Conservation (phyloP, 78 protist genomes). For the Polysphondylium violaceum region DNA sequence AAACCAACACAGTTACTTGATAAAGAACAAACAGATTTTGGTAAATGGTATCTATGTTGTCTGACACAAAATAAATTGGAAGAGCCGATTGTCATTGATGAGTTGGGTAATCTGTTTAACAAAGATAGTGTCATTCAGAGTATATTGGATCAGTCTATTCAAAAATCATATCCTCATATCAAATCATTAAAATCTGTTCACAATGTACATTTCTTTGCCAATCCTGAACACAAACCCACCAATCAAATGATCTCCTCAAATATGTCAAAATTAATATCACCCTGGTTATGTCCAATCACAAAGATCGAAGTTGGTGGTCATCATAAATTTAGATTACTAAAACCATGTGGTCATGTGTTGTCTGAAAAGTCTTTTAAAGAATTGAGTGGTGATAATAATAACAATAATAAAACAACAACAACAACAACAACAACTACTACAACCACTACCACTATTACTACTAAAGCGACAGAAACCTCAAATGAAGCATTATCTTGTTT, state of each 20-base stretch:
- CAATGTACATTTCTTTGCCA: slow-evolving; percentile 22
- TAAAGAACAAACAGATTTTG: slow-evolving; percentile 27
- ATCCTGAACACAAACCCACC: slow-evolving; percentile 12
- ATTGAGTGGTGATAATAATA: not conserved
- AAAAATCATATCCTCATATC: slow-evolving; percentile 20
- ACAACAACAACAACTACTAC: not conserved
- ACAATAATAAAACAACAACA: not conserved
- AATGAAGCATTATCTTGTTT: not conserved
- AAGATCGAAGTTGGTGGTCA: slow-evolving; percentile 33
- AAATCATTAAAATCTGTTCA: slow-evolving; percentile 30
- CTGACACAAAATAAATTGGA: slow-evolving; percentile 30
- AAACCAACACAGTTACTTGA: slow-evolving; percentile 9
- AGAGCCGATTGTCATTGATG: slow-evolving; percentile 62
- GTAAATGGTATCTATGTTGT: slow-evolving; percentile 58
- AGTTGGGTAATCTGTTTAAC: slow-evolving; percentile 71
- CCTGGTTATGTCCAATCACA: slow-evolving; percentile 76
- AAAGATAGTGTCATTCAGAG: slow-evolving; percentile 46
- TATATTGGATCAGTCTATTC: slow-evolving; percentile 26
- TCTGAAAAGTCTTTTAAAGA: slow-evolving; percentile 41
- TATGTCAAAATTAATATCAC: not conserved
- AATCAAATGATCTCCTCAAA: not conserved
- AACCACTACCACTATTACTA: not conserved
- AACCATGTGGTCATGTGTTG: slow-evolving; percentile 68
- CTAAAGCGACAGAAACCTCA: not conserved
- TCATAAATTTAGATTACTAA: slow-evolving; percentile 22